Base-by-base conservation (phyloP, 768 basidiomycete species). In the Naematelia aurantialba region DNA sequence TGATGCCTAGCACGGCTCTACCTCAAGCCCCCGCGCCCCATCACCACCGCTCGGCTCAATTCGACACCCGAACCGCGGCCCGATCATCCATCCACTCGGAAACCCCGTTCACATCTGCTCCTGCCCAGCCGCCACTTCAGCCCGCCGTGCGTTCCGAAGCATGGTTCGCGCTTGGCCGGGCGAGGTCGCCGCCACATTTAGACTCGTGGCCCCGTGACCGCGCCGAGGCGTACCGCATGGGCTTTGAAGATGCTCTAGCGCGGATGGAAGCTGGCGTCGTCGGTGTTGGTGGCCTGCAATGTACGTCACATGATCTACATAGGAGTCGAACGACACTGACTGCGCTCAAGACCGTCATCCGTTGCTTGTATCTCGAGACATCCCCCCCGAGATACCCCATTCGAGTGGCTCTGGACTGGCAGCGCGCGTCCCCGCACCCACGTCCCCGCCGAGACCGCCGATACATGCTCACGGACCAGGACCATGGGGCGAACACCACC, bases 181-280 rank as follows among this genome's bases (percentile, higher is more conserved):
- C 25, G 24, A 13, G 22, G n/a, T 12, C 13, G 42, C 21, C 48
- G 51, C 51, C 48, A 34, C 39, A 61, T 39, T 49, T 57, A 30
- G 26, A 47, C 17, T 46, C 45, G 4, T 62, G 63, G 67, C n/a
- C 58, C 13, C 17, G 25, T 10, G 57, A 51, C 3, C 48, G 48
- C 11, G 14, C 50, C 4, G 26, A 48, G 4, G 55, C 51, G 11
- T 68, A 68, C 49, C 30, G 55, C 45, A 44, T 51, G 42, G 67
- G 67, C 1, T 60, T 46, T 22, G 25, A 55, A 25, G 67, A 68
- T 58, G 63, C 67, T 1, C n/a, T 68, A 10, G 25, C 45, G 25
- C 58, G 54, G 1, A 26, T 68, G 1, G 61, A 65, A 44, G 56
- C 27, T 17, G 67, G 67, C 5, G 45, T 59, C 0, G 24, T 68